Evolutionary conservation across 2,329 filamentous ascomycete genomes (phyloP), one percentile per base, ranked within the genome.

Genomic region (Pseudocercospora fuligena): DNA sequence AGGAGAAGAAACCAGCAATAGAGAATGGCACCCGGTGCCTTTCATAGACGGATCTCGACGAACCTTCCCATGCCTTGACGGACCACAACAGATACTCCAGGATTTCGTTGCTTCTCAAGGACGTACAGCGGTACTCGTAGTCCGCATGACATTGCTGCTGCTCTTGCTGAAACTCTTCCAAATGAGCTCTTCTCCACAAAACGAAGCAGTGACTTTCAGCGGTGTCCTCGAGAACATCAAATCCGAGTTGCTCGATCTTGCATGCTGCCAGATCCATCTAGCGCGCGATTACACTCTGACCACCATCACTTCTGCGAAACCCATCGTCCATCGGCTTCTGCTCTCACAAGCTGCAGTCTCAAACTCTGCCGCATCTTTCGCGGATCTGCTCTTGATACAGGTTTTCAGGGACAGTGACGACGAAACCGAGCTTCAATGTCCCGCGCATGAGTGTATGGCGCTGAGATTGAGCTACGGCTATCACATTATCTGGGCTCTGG

Each of bases 291-390:
- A 53, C 49, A 53, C 49, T 11, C 23, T 23, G 23, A 29, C 49
- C 12, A 25, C 49, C 7, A 53, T 14, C 19, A 29, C 23, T 25
- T 33, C 31, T 33, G 5, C 49, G 1, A 21, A 14, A 27, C 23
- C 49, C 23, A 53, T 53, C 23, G 49, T 53, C 19, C 49, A 53
- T 16, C 49, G 49, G 19, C 49, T 53, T 14, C 23, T 53, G 12
- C 49, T 53, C 23, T 53, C 49, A 19, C 49, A 53, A 53, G 49
- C 49, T 27, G 49, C 49, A 14, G 49, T 53, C 49, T 53, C 49
- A 23, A 53, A 53, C 23, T 53, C 49, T 23, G 49, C 49, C 2
- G 49, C 49, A 2, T 53, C 49, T 23, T 23, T 25, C 19, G 49
- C 49, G 23, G 49, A 53, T 11, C 19, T 53, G 2, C 49, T 53